phyloP scores from a whole-genome alignment of 1,284 basidiomycete species.

The Singerocomus rubriflavus region DNA sequence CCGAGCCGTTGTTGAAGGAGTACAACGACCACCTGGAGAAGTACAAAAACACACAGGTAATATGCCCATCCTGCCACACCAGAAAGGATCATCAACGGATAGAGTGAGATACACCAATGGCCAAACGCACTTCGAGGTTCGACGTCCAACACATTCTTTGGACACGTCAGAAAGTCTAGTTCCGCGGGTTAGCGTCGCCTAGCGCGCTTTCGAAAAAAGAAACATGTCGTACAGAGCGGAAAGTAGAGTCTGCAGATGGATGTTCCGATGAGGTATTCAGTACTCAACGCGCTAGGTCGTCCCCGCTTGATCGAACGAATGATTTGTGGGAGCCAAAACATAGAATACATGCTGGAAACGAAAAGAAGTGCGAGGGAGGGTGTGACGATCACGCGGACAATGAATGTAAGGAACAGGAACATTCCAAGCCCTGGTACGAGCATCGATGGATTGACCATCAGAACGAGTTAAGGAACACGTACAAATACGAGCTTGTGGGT shows the following conservation, averaged over 20 bases:
- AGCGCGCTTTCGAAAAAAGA: not conserved
- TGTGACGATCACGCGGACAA: slow-evolving; percentile 71
- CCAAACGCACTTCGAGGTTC: slow-evolving; percentile 56
- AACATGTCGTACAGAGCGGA: slow-evolving; percentile 62
- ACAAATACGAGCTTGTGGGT: slow-evolving; percentile 73
- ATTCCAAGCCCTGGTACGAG: slow-evolving; percentile 57
- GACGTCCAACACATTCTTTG: slow-evolving; percentile 81
- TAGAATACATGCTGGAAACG: slow-evolving; percentile 69
- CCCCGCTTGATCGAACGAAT: slow-evolving; percentile 71
- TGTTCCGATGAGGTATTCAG: slow-evolving; percentile 77
- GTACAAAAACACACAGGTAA: slow-evolving; percentile 58
- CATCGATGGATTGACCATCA: not conserved
- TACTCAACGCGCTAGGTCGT: slow-evolving; percentile 63
- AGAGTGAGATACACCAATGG: not conserved
- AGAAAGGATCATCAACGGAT: not conserved
- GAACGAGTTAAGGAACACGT: slow-evolving; percentile 22
- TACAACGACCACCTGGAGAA: slow-evolving; percentile 62
- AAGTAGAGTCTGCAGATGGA: slow-evolving; percentile 69
- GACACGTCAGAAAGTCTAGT: slow-evolving; percentile 77
- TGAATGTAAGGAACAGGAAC: slow-evolving; percentile 63
- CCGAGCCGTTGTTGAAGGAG: slow-evolving; percentile 76
- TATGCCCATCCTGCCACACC: slow-evolving; percentile 60
- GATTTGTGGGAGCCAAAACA: slow-evolving; percentile 84
- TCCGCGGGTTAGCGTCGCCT: slow-evolving; percentile 1
- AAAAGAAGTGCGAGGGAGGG: slow-evolving; percentile 70